Conservation (phyloP, 78 protist species). For the Dictyostelium intermedium region DNA sequence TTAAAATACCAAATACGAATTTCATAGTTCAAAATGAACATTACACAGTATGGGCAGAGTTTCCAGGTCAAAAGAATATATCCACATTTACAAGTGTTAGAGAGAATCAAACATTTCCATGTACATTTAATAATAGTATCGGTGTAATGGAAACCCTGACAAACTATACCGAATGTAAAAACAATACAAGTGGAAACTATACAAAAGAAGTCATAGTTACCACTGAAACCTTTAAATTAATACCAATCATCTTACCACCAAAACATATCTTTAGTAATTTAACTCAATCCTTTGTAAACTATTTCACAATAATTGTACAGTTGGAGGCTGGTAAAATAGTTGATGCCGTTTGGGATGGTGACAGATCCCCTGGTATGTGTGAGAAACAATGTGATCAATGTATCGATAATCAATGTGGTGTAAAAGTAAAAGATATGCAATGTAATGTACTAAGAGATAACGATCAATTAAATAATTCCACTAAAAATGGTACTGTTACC, state of each 20-base stretch:
- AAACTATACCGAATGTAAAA: background rate
- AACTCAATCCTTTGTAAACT: background rate
- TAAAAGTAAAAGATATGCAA: background rate
- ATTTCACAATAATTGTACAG: background rate
- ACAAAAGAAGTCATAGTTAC: background rate
- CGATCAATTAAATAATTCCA: background rate
- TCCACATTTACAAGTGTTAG: background rate
- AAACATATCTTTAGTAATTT: background rate
- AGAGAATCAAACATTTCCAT: background rate
- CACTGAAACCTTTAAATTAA: background rate
- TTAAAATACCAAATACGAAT: background rate
- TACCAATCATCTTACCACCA: constrained; percentile 7
- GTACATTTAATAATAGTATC: background rate
- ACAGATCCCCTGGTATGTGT: constrained; percentile 1
- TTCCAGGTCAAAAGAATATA: background rate
- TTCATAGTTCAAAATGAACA: background rate
- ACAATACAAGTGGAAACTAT: background rate
- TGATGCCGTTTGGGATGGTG: constrained; percentile 59
- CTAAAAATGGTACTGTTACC: background rate
- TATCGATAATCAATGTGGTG: constrained; percentile 41
- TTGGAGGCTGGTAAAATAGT: constrained; percentile 9
- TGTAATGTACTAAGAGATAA: background rate
- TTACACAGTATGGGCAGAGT: background rate
- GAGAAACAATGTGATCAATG: constrained; percentile 15
- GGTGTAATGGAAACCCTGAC: background rate